These are phyloP conservation scores for Hygrophorus pudorinus DNA, from an alignment of 768 basidiomycete genomes.

Conservation along the genomic window DNA sequence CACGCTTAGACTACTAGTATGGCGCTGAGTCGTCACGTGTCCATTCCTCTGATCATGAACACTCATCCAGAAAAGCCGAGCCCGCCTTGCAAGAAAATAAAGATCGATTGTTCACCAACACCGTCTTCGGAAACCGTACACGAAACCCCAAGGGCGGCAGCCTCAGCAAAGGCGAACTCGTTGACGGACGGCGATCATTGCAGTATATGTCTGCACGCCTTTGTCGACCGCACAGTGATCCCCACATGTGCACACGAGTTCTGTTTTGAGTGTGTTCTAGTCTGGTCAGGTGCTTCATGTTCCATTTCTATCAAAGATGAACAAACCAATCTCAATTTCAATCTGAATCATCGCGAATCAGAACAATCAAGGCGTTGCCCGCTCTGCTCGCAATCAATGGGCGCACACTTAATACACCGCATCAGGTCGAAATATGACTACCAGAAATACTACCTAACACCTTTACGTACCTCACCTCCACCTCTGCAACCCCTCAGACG, in stretches of 20 bases:
- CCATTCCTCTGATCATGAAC: background rate
- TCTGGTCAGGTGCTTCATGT: conserved; percentile 67
- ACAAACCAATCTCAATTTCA: background rate
- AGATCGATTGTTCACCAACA: background rate
- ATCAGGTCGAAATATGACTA: conserved; percentile 74
- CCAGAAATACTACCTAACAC: conserved; percentile 68
- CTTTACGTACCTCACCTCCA: conserved; percentile 44
- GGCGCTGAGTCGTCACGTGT: too few relatives aligned
- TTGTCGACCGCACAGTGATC: conserved; percentile 72
- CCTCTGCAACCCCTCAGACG: conserved; percentile 19
- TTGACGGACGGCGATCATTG: conserved; percentile 48
- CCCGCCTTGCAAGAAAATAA: background rate
- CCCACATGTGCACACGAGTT: conserved; percentile 88
- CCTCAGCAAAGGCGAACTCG: background rate
- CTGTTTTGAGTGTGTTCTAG: conserved; percentile 82
- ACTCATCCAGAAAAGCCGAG: background rate
- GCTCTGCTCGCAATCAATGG: conserved; percentile 58
- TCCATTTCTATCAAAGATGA: background rate
- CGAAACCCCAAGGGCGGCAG: background rate
- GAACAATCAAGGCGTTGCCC: conserved; percentile 76
- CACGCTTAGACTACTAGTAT: too few relatives aligned
- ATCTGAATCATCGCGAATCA: conserved; percentile 15
- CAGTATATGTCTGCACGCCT: conserved; percentile 74
- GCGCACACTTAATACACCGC: conserved; percentile 69
- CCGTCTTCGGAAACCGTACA: background rate